Evolutionary conservation across 805 yeast genomes (phyloP).

Genomic region (Wickerhamiella alocasiicola): DNA sequence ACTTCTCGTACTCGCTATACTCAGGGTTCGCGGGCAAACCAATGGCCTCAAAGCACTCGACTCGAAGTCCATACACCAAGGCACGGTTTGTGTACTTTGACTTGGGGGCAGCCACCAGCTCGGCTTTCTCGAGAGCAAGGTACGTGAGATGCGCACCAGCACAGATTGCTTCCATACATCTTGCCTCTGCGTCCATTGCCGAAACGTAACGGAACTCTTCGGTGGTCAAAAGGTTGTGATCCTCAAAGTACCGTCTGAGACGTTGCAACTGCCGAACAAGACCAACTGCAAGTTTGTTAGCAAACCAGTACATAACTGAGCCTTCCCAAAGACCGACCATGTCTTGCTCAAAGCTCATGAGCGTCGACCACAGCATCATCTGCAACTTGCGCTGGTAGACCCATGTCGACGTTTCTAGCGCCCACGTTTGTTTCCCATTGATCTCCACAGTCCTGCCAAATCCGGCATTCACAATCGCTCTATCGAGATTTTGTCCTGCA

Average conservation of each 20-base stretch:
- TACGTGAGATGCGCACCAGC: constrained; percentile 24
- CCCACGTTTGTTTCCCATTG: constrained; percentile 17
- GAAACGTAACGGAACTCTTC: constrained; percentile 19
- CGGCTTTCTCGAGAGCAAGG: constrained; percentile 16
- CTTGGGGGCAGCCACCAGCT: constrained; percentile 12
- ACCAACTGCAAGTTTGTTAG: constrained; percentile 35
- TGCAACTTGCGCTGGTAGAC: constrained; percentile 52
- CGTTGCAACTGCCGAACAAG: constrained; percentile 35
- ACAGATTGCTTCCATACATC: constrained; percentile 23
- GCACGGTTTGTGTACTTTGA: constrained; percentile 19
- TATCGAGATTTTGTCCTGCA: constrained; percentile 52
- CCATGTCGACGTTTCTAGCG: constrained; percentile 61
- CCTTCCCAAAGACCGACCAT: constrained; percentile 62
- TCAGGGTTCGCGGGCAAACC: constrained; percentile 63
- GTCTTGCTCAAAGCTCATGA: constrained; percentile 66
- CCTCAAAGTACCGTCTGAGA: constrained; percentile 25
- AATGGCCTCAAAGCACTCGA: constrained; percentile 69
- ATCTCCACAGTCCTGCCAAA: constrained; percentile 15
- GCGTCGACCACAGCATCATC: constrained; percentile 58
- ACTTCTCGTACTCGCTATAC: constrained; percentile 27
- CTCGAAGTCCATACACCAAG: constrained; percentile 42
- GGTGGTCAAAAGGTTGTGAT: constrained; percentile 15
- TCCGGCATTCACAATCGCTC: constrained; percentile 27
- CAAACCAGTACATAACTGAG: constrained; percentile 56
- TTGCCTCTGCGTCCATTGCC: constrained; percentile 25